phyloP scores from a whole-genome alignment of 345 rosid genomes.

The Eucalyptus virginea region DNA sequence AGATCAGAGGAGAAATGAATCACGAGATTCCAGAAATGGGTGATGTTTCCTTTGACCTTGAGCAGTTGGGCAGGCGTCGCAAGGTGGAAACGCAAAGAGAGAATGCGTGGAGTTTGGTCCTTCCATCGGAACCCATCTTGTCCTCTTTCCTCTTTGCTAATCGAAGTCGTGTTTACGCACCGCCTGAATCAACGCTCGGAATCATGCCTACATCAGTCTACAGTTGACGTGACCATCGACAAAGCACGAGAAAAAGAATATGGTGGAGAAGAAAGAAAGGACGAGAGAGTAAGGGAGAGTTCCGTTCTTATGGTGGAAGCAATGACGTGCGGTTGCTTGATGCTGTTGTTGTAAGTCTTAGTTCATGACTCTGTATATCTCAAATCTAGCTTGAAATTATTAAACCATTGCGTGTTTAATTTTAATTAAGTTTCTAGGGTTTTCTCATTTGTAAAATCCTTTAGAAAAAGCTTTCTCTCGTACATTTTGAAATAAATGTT shows the following conservation, averaged over 20 bases:
- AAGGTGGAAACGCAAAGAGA: not conserved
- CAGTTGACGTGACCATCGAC: not conserved
- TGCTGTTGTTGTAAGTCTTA: not conserved
- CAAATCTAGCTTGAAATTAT: not conserved
- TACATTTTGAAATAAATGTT: not conserved
- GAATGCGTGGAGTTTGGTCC: not conserved
- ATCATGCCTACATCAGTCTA: not conserved
- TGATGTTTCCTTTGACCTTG: not conserved
- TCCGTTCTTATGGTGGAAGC: not conserved
- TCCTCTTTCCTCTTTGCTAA: not conserved
- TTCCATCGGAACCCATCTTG: not conserved
- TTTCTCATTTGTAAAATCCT: not conserved
- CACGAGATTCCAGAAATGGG: not conserved
- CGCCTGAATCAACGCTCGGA: not conserved
- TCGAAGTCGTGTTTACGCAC: not conserved
- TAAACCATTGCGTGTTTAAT: not conserved
- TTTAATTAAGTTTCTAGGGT: not conserved
- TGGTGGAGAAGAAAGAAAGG: not conserved
- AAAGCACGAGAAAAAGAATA: not conserved
- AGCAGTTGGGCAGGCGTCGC: not conserved
- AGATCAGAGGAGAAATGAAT: not conserved
- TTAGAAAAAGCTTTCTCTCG: not conserved
- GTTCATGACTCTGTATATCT: not conserved
- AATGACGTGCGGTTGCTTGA: not conserved
- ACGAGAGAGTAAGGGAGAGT: not conserved